phyloP scores from a whole-genome alignment of 129 eudicot species.

The Logfia minima region DNA sequence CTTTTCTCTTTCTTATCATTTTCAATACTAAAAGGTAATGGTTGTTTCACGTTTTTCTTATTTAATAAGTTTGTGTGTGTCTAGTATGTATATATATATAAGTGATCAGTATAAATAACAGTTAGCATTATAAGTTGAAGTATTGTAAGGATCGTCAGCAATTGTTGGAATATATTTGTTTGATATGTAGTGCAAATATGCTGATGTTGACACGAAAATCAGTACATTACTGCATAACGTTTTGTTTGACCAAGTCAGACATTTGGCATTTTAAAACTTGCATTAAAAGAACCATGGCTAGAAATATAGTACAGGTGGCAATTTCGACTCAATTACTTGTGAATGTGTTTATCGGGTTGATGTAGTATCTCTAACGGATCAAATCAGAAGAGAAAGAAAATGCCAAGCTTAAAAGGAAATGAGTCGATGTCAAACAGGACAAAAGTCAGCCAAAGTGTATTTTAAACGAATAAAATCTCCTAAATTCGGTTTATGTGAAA shows the following conservation, averaged over 20 bases:
- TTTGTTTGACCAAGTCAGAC: constrained; percentile 41
- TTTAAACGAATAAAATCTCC: not conserved
- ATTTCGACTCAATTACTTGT: not conserved
- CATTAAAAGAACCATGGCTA: not conserved
- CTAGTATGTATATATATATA: constrained; percentile 14
- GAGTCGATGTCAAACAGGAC: not conserved
- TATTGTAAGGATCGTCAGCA: constrained; percentile 34
- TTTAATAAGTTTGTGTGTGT: constrained; percentile 10
- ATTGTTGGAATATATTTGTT: constrained; percentile 38
- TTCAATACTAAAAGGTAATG: not conserved
- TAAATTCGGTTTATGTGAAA: not conserved
- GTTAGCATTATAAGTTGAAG: constrained; percentile 12
- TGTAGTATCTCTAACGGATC: not conserved
- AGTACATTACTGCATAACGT: constrained; percentile 15
- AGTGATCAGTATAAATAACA: constrained; percentile 9
- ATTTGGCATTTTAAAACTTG: constrained; percentile 12
- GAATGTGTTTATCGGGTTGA: not conserved
- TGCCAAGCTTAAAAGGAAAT: not conserved
- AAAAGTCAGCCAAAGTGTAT: not conserved
- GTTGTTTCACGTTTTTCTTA: constrained; percentile 13
- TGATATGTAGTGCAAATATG: constrained; percentile 25
- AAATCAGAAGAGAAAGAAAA: not conserved
- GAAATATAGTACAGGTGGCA: not conserved
- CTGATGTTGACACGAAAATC: constrained; percentile 13
- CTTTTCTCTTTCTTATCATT: constrained; percentile 45